A percentile compares a stretch with the other conserved stretches of the same genome.
Conservation (phyloP, 306 rosid species). For the Dalbergia cochinchinensis region DNA sequence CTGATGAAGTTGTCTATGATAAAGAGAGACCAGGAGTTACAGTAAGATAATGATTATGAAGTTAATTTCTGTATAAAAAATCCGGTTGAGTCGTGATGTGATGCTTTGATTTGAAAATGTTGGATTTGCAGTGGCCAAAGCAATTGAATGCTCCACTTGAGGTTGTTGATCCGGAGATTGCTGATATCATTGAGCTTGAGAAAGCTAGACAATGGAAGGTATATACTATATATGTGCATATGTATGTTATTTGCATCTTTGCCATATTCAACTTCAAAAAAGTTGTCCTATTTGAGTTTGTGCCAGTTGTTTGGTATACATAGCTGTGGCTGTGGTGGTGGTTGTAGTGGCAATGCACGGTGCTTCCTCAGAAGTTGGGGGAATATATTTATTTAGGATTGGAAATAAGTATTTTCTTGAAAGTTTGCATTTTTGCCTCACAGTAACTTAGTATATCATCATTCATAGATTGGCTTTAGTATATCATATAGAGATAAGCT, state of each 20-base stretch:
- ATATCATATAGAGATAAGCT: too few relatives aligned
- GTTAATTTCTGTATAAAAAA: neutral
- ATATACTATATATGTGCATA: neutral
- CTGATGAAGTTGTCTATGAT: constrained; percentile 87
- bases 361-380: neutral
- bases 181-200: constrained; percentile 93
- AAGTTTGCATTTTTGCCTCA: too few relatives aligned
- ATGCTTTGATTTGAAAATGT: neutral
- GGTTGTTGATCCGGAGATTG: constrained; percentile 86
- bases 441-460: too few relatives aligned
- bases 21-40: constrained; percentile 74
- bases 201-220: constrained; percentile 98
- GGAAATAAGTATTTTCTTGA: too few relatives aligned
- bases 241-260: neutral
- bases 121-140: constrained; percentile 83
- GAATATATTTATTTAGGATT: neutral
- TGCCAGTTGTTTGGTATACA: too few relatives aligned
- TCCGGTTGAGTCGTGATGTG: neutral
- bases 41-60: constrained; percentile 52
- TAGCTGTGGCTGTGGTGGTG: too few relatives aligned
- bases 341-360: neutral
- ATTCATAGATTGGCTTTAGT: too few relatives aligned
- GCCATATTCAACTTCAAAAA: too few relatives aligned
- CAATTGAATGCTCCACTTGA: constrained; percentile 95
- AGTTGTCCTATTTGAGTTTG: too few relatives aligned